Evolutionary conservation across 176 grass and related monocot species (phyloP), one percentile per base, ranked within the genome.

Genomic region (Musa troglodytarum): DNA sequence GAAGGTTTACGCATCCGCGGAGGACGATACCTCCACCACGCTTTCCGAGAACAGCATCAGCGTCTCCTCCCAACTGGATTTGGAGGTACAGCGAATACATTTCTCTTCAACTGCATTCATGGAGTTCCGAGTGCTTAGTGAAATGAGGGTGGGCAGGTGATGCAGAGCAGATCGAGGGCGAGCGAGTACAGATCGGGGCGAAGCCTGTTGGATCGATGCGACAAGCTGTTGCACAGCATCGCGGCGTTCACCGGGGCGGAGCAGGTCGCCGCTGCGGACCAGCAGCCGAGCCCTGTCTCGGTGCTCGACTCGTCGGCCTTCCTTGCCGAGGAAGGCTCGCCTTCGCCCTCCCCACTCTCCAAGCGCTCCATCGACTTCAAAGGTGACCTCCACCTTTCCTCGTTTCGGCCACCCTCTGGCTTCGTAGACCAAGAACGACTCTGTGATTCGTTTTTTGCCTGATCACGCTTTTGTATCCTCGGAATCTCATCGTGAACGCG

Each of bases 281-380:
- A 73, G 78, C 78, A 99, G 66, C 96, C 96, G 12, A 95, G 91
- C 65, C 96, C 96, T 1, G 96, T 99, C 52, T 99, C 96, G 12
- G 96, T 99, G 22, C 87, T 99, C 1, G 87, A 99, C 28, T 85
- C 91, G 53, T 79, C 28, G 53, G 28, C 83, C 0, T 92, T 89
- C 80, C 89, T 99, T 14, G 83, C 78, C 1, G 95, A 89, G 68
- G 95, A 89, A 80, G 86, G 86, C 79, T 94, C 91, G 54, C 91
- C 88, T 65, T 85, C 88, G 2, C 90, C 86, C 11, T 92, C 61
- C 8, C 20, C 87, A 10, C 74, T 67, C 7, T 84, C 91, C 15
- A 93, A 93, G 20, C 85, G 90, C 1, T 83, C 73, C n/a, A 83
- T 85, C 78, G 67, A 81, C 56, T 91, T 78, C 74, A 73, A 67